phyloP scores from a whole-genome alignment of 2,329 filamentous ascomycete genomes.

The Tolypocladium sp. region DNA sequence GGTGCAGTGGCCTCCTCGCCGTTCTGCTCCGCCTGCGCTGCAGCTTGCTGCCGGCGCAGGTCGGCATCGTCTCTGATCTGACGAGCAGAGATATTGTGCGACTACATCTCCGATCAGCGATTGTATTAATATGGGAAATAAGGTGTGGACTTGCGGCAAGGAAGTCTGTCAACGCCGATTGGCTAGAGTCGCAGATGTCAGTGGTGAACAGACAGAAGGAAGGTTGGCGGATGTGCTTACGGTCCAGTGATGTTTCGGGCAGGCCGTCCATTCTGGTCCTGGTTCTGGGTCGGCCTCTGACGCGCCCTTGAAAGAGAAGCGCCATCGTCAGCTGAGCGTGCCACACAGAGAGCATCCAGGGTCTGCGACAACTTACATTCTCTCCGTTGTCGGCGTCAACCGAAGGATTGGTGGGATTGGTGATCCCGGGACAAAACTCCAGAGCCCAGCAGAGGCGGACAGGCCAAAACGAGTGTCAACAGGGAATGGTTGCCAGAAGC shows the following conservation, averaged over 20 bases:
- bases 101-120: constrained; percentile 28
- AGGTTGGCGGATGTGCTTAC: constrained; percentile 14
- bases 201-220: not conserved
- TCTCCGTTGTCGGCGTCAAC: not conserved
- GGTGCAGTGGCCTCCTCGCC: constrained; percentile 10
- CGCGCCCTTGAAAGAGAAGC: constrained; percentile 3
- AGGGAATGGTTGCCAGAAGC: not conserved
- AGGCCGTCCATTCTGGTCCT: constrained; percentile 10
- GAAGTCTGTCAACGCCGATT: constrained; percentile 46
- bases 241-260: constrained; percentile 27
- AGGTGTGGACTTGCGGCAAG: constrained; percentile 30
- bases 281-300: not conserved
- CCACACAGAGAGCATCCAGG: not conserved
- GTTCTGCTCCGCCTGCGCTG: constrained; percentile 10
- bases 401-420: no score
- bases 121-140: not conserved
- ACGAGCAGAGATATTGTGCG: constrained; percentile 61
- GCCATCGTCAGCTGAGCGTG: not conserved
- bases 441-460: no score
- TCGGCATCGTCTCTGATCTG: constrained; percentile 44
- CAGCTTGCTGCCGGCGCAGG: constrained; percentile 32
- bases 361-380: not conserved
- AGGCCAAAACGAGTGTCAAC: not conserved
- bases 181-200: constrained; percentile 17
- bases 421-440: no score